Conservation (phyloP, 1,284 basidiomycete species). For the Cutaneotrichosporon daszewskae region DNA sequence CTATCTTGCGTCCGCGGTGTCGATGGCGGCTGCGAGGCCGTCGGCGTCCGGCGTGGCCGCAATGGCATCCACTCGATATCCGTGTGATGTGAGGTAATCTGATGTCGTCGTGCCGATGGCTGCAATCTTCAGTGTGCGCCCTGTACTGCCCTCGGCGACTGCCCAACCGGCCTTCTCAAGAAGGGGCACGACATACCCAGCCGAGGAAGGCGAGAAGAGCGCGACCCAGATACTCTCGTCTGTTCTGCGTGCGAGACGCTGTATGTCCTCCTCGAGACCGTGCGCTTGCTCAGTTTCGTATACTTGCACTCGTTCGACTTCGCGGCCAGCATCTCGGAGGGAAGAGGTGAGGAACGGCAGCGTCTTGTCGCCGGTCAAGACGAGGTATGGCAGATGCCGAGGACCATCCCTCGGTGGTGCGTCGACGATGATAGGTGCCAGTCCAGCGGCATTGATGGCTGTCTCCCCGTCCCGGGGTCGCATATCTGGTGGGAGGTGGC, state of each 20-base stretch:
- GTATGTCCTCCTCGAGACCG: conserved; percentile 53
- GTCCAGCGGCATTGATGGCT: conserved; percentile 10
- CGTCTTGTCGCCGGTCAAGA: conserved; percentile 40
- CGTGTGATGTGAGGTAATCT: conserved; percentile 16
- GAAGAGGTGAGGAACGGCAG: conserved; percentile 25
- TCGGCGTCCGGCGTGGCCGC: conserved; percentile 35
- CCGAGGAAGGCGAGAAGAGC: conserved; percentile 43
- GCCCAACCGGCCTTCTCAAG: neutral
- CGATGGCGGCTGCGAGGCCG: conserved; percentile 24
- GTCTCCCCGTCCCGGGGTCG: neutral
- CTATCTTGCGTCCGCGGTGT: conserved; percentile 1
- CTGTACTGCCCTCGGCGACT: neutral
- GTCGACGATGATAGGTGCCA: conserved; percentile 20
- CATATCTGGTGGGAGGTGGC: neutral
- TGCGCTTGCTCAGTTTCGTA: conserved; percentile 17
- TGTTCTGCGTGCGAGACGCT: conserved; percentile 60
- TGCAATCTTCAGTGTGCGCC: conserved; percentile 16
- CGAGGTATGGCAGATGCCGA: conserved; percentile 24
- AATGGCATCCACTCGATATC: conserved; percentile 29
- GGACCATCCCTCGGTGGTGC: conserved; percentile 6
- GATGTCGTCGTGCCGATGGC: conserved; percentile 43
- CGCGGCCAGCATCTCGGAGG: conserved; percentile 18
- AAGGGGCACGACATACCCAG: conserved; percentile 26
- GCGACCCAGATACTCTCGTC: conserved; percentile 52
- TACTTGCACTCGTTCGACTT: conserved; percentile 20